Evolutionary conservation across 805 yeast genomes (phyloP), one percentile per base, ranked within the genome.

Genomic region (Torulaspora indica): DNA sequence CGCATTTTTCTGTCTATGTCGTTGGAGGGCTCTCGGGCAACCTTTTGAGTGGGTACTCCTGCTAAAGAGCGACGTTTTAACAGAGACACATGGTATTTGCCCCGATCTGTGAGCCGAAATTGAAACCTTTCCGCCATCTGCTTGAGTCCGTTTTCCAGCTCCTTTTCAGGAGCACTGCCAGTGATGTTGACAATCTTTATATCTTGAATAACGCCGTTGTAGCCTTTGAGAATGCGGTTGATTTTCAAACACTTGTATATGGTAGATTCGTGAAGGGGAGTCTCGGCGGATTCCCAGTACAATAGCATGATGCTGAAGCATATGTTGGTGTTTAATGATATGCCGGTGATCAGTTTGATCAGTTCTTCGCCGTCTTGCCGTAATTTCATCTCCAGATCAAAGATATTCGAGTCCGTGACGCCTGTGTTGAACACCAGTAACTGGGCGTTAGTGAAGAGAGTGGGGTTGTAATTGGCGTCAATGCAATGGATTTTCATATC

Each of bases 231-330:
- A n/a, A 68, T 64, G 36, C 64, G 63, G 17, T 51, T 44, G 3
- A 54, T 29, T 28, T 61, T 57, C 20, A 62, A 45, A 30, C 47
- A 50, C 25, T 49, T 51, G 17, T 40, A 18, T 12, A 58, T 53
- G 6, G 52, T 48, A 7, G 36, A 23, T 10, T 49, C 51, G 8
- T 41, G 20, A 5, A 57, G 41, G 3, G 54, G 54, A 3, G 60
- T 59, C 20, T 64, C 65, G 1, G 65, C 57, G n/a, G 71, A 58
- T 31, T 68, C 72, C 75, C 75, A 70, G 43, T 64, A 68, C 2
- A 69, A 46, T 2, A 71, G 49, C 18, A 69, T 15, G 9, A 70
- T 44, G 24, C 61, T 60, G 41, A 69, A 65, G 38, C 60, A 58
- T 29, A 53, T 60, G 37, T 64, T 66, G 4, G 69, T 59, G 38